Base-by-base conservation (phyloP, 352 stramenopile genomes). In the Phytophthora citricola region DNA sequence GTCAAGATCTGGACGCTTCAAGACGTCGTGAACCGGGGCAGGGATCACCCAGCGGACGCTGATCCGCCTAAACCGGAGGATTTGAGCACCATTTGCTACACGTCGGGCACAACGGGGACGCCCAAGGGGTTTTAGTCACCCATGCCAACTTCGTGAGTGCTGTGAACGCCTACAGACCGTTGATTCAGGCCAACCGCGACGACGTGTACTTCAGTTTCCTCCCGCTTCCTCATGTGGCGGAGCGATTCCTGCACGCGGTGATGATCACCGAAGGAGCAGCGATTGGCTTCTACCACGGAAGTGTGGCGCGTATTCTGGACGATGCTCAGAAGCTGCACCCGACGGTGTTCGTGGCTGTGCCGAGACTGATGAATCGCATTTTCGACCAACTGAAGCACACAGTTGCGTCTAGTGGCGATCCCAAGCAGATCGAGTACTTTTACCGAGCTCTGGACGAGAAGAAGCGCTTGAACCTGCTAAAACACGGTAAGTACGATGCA, bases 151-250 rank as follows among this genome's bases (percentile, higher is more conserved):
- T 76, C 15, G 62, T 60, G n/a, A 69, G 57, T 20, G 69, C 54
- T 15, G 65, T 68, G 31, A 57, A 63, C 36, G 59, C 60, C 3
- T 75, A 66, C 40, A 40, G 53, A 14, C 60, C 53, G 2, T 14
- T 69, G 40, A 63, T 74, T 29, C 27, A 36, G 17, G 57, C 61
- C 8, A 55, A 65, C 22, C 50, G 71, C n/a, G 77, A 69, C 20
- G 94, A 98, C 72, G 81, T 97, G 22, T 92, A 98, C 70, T 75
- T 99, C 17, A 97, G 87, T 27, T 99, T 98, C 75, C 71, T 99
- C 36, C 95, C 95, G n/a, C 66, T 99, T n/a, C 85, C 95, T 0
- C 96, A 99, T 72, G 95, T 99, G 46, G 97, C 97, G 49, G 95
- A 99, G 82, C 78, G 94, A 4, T 75, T 91, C 14, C 72, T 98